Percentiles rank a stretch among this genome's conserved stretches.
Conservation (phyloP, 106 monocot species). For the Apostasia shenzhenica region DNA sequence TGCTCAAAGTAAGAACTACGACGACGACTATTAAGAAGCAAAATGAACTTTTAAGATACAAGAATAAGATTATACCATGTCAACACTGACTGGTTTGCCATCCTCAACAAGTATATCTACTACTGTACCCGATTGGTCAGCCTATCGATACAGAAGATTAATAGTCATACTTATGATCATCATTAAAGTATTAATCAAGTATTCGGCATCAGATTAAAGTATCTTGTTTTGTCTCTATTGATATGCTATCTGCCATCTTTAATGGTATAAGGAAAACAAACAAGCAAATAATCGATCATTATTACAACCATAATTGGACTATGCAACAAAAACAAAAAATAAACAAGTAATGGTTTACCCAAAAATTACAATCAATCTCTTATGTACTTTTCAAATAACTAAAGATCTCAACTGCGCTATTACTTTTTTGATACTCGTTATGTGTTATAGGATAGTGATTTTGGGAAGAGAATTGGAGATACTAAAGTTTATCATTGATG, state of each 20-base stretch:
- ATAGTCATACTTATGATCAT: not conserved
- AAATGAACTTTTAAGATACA: not conserved
- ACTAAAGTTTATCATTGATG: too few species aligned
- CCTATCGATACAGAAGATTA: conserved; percentile 2
- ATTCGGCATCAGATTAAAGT: not conserved
- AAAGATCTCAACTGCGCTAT: too few species aligned
- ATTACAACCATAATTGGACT: not conserved
- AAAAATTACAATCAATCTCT: too few species aligned
- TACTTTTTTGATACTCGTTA: too few species aligned
- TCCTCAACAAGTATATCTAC: conserved; percentile 29
- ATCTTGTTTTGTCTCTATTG: not conserved
- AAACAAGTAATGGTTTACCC: not conserved
- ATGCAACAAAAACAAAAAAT: not conserved
- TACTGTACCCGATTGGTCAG: conserved; percentile 23
- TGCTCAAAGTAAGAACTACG: not conserved
- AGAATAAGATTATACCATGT: conserved; percentile 1
- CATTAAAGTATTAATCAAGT: not conserved
- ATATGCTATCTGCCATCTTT: not conserved
- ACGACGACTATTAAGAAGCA: not conserved
- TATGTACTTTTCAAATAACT: too few species aligned
- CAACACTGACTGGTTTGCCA: conserved; percentile 30
- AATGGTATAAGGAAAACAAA: too few species aligned
- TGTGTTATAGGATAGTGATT: too few species aligned
- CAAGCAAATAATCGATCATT: not conserved
- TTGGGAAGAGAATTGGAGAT: too few species aligned